A percentile compares a stretch with the other conserved stretches of the same genome.
phyloP scores from a whole-genome alignment of 148 eudicot species.

The Polygonum aviculare region DNA sequence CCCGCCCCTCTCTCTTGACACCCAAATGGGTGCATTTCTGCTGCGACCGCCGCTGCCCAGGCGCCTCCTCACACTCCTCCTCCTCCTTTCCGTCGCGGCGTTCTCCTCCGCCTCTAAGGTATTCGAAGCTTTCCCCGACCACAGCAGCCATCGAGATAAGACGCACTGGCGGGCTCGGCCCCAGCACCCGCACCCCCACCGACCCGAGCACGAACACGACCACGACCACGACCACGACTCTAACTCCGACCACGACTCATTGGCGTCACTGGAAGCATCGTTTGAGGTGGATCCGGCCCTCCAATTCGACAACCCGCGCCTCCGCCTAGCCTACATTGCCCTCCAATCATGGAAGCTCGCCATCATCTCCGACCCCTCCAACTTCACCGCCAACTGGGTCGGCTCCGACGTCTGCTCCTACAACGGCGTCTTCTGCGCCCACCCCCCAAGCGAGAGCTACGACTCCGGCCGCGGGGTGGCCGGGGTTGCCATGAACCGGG shows the following conservation, averaged over 20 bases:
- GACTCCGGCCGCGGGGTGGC: conserved; percentile 39
- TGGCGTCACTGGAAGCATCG: background rate
- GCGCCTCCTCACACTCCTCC: background rate
- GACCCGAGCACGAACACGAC: background rate
- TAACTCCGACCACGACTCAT: background rate
- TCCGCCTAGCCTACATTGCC: conserved; percentile 67
- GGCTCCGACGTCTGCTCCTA: conserved; percentile 73
- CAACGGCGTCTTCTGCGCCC: conserved; percentile 60
- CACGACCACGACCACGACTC: background rate
- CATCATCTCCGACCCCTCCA: conserved; percentile 66
- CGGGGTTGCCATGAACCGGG: conserved; percentile 77
- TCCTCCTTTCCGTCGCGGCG: background rate
- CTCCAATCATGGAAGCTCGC: conserved; percentile 74
- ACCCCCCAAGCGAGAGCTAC: conserved; percentile 15
- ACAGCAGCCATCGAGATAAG: no score
- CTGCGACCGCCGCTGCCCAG: background rate
- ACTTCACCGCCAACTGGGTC: conserved; percentile 75
- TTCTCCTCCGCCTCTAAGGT: background rate
- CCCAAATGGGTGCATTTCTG: background rate
- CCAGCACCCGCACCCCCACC: background rate
- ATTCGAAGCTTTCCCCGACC: background rate
- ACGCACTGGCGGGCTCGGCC: background rate
- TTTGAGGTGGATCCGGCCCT: background rate
- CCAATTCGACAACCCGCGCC: conserved; percentile 44
- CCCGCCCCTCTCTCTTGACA: background rate